A percentile compares a stretch with the other conserved stretches of the same genome.
Evolutionary conservation across 108 stramenopile species (phyloP).

Genomic region (Fragilariopsis cylindrus): DNA sequence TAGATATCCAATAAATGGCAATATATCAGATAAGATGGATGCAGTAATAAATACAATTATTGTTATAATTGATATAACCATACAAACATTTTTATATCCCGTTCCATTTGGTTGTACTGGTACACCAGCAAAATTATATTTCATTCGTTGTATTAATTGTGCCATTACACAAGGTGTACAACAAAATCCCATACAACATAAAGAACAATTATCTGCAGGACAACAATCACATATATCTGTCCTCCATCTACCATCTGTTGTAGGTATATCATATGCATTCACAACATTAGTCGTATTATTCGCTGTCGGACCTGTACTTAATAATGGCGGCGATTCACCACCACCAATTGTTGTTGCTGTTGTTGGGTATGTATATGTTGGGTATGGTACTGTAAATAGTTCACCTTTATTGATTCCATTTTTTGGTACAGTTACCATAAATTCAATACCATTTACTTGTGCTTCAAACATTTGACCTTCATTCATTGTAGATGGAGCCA

Average conservation of each 20-base stretch:
- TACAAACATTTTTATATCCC: not conserved
- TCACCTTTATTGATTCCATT: not conserved
- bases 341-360: too few relatives aligned
- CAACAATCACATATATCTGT: not conserved
- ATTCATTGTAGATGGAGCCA: not conserved
- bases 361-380: too few relatives aligned
- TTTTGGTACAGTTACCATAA: not conserved
- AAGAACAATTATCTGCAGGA: not conserved
- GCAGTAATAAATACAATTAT: not conserved
- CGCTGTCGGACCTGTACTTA: too few relatives aligned
- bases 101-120: not conserved
- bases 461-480: not conserved
- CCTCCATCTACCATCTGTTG: not conserved
- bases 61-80: not conserved
- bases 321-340: too few relatives aligned
- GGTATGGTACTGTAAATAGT: not conserved
- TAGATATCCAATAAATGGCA: not conserved
- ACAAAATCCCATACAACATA: not conserved
- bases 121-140: not conserved
- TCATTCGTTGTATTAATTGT: not conserved
- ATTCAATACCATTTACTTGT: not conserved
- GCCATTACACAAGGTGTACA: not conserved
- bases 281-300: too few relatives aligned
- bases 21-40: not conserved
- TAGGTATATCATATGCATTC: too few relatives aligned